Conservation (phyloP, 139 green algal genomes). For the Chlorella ohadii region DNA sequence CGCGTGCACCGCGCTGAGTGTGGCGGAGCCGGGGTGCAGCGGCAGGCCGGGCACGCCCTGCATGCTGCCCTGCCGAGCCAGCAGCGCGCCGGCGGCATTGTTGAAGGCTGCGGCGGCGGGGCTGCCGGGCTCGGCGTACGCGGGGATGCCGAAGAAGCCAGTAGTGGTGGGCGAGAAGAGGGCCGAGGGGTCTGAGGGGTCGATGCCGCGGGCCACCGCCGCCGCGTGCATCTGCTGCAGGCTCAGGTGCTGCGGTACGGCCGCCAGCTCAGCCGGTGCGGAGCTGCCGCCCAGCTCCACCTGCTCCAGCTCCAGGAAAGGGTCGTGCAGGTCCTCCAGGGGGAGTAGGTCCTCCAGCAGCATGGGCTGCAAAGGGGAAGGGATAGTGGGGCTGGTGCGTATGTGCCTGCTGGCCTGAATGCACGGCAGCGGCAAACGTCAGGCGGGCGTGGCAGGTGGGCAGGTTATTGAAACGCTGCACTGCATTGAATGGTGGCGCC, state of each 20-base stretch:
- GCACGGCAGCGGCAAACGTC: too few relatives aligned
- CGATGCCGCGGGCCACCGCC: background rate
- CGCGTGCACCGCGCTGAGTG: background rate
- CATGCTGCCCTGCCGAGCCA: background rate
- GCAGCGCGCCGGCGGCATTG: background rate
- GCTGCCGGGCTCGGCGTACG: conserved; percentile 13
- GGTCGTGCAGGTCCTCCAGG: conserved; percentile 29
- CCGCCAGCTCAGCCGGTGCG: background rate
- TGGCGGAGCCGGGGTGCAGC: background rate
- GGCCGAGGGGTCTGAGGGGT: background rate
- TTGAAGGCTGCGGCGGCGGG: background rate
- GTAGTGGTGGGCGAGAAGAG: background rate
- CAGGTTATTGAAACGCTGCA: too few relatives aligned
- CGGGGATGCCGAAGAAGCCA: conserved; percentile 1
- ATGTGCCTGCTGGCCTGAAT: too few relatives aligned
- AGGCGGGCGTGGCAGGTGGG: too few relatives aligned
- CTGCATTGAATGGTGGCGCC: too few relatives aligned
- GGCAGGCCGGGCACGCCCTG: background rate
- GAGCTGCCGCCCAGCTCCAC: background rate
- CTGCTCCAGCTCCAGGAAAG: background rate
- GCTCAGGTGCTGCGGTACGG: background rate
- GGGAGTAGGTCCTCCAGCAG: conserved; percentile 24
- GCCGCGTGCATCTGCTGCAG: background rate
- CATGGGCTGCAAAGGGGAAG: too few relatives aligned
- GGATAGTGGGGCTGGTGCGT: too few relatives aligned